Conservation (phyloP, 371 early-diverging fungal genomes). For the Mortierella sp. region DNA sequence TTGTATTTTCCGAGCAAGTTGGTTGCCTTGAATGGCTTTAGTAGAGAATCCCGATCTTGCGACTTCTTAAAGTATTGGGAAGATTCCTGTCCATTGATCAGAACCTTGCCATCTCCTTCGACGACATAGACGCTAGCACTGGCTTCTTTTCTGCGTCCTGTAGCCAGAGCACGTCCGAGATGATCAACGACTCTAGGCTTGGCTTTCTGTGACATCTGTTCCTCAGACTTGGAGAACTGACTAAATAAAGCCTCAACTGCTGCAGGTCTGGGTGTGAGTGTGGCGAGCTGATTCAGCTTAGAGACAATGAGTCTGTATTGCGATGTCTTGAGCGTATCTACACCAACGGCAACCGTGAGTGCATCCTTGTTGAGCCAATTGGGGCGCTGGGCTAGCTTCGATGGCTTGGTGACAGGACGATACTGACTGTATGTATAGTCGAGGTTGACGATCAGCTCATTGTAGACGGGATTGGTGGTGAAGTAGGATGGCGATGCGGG, state of each 20-base stretch:
- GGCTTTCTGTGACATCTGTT: slow-evolving; percentile 46
- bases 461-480: slow-evolving; percentile 66
- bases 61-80: slow-evolving; percentile 81
- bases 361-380: slow-evolving; percentile 69
- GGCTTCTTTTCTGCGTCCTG: slow-evolving; percentile 90
- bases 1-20: slow-evolving; percentile 82
- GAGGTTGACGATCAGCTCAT: slow-evolving; percentile 78
- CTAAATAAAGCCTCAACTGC: slow-evolving; percentile 59
- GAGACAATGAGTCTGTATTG: slow-evolving; percentile 72
- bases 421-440: slow-evolving; percentile 72
- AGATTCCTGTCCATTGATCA: slow-evolving; percentile 88
- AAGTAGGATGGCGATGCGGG: slow-evolving; percentile 85
- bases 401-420: slow-evolving; percentile 33
- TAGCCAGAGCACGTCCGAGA: slow-evolving; percentile 83
- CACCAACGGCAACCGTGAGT: slow-evolving; percentile 58
- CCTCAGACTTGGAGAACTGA: slow-evolving; percentile 58
- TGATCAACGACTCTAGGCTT: slow-evolving; percentile 72
- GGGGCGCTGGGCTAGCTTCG: slow-evolving; percentile 39
- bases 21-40: slow-evolving; percentile 83
- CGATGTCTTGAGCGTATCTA: slow-evolving; percentile 69
- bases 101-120: slow-evolving; percentile 80
- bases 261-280: slow-evolving; percentile 66
- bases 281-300: slow-evolving; percentile 66
- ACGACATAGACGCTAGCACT: slow-evolving; percentile 85
- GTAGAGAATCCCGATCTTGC: slow-evolving; percentile 75